Percentiles rank a stretch among this genome's conserved stretches.
phyloP scores from a whole-genome alignment of 768 basidiomycete species.

The Lactarius tabidus region DNA sequence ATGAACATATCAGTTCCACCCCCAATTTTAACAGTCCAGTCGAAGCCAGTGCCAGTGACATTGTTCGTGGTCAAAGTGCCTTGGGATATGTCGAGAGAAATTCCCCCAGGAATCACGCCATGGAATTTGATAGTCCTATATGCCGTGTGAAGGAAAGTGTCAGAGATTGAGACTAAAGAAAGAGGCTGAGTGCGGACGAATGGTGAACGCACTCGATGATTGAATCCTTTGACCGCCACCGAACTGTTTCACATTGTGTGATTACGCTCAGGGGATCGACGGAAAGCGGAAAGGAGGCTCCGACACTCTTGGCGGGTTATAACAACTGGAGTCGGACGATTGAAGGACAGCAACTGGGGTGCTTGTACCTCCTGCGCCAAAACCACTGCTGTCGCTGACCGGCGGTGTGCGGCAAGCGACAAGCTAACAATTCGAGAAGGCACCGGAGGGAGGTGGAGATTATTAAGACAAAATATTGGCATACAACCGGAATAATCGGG shows the following conservation, averaged over 20 bases:
- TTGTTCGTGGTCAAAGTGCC: constrained; percentile 40
- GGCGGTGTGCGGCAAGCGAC: constrained; percentile 26
- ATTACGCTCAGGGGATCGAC: constrained; percentile 60
- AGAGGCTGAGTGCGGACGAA: background rate
- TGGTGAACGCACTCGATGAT: constrained; percentile 48
- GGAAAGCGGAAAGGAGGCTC: constrained; percentile 54
- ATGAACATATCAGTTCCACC: constrained; percentile 63
- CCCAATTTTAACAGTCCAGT: constrained; percentile 61
- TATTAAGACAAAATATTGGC: constrained; percentile 32
- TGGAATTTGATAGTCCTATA: constrained; percentile 55
- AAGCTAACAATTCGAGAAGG: background rate
- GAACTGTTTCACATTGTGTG: constrained; percentile 57
- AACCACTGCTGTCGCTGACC: constrained; percentile 58
- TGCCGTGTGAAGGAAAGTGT: background rate
- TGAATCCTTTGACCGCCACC: constrained; percentile 53
- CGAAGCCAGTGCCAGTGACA: constrained; percentile 57
- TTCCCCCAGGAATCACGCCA: constrained; percentile 75
- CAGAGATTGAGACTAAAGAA: background rate
- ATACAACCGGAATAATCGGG: no score
- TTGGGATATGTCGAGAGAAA: constrained; percentile 63
- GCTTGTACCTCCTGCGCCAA: constrained; percentile 74
- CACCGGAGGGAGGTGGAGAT: background rate
- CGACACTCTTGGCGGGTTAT: constrained; percentile 45
- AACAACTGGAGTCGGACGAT: constrained; percentile 57
- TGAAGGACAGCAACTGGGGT: constrained; percentile 52